Conservation (phyloP, 257 asterid species). For the Forsythia suspensa region DNA sequence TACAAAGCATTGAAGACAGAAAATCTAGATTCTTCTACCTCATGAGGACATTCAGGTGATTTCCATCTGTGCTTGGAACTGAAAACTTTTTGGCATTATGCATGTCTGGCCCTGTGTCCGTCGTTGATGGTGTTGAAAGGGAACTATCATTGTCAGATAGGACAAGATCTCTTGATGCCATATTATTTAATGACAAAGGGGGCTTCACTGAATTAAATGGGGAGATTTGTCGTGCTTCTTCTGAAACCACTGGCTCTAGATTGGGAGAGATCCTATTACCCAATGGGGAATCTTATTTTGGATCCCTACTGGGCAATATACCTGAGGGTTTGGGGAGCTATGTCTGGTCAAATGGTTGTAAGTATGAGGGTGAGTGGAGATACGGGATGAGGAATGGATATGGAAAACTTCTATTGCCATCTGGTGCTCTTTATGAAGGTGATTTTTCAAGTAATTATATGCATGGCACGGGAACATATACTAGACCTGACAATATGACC, state of each 20-base stretch:
- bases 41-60: conserved; percentile 30
- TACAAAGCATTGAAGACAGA: conserved; percentile 22
- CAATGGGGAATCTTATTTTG: conserved; percentile 63
- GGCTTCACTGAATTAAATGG: conserved; percentile 42
- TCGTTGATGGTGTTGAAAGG: conserved; percentile 47
- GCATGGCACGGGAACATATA: conserved; percentile 74
- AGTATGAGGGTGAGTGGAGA: conserved; percentile 92
- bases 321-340: conserved; percentile 85
- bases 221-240: conserved; percentile 46
- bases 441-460: conserved; percentile 88
- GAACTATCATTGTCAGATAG: conserved; percentile 57
- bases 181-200: conserved; percentile 36
- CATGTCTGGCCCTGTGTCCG: conserved; percentile 93
- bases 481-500: conserved; percentile 41
- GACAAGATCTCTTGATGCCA: conserved; percentile 54
- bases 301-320: conserved; percentile 59
- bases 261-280: conserved; percentile 49
- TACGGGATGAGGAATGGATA: conserved; percentile 85
- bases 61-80: conserved; percentile 29
- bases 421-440: conserved; percentile 87
- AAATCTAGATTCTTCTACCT: conserved; percentile 22
- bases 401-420: conserved; percentile 77
- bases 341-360: conserved; percentile 88
- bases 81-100: conserved; percentile 56
- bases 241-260: conserved; percentile 49